phyloP scores from a whole-genome alignment of 169 alveolate genomes.

The Cryptosporidium xiaoi region DNA sequence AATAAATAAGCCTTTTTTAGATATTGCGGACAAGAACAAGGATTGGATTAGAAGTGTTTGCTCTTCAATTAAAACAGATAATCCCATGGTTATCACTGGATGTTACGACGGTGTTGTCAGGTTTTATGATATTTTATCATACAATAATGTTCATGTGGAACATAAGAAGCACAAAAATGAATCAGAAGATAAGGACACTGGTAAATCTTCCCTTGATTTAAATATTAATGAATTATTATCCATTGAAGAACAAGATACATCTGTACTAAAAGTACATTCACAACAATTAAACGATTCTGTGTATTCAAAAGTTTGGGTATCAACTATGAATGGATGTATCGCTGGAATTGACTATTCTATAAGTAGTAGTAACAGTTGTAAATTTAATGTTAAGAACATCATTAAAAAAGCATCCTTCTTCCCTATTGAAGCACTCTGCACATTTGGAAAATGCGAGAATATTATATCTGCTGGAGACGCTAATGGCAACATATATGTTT shows the following conservation, averaged over 20 bases:
- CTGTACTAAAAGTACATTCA: slow-evolving; percentile 25
- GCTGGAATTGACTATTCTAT: slow-evolving; percentile 28
- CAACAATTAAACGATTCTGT: slow-evolving; percentile 56
- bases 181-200: slow-evolving; percentile 2
- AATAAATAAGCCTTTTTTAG: slow-evolving; percentile 17
- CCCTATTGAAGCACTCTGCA: slow-evolving; percentile 62
- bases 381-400: not conserved
- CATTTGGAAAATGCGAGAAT: slow-evolving; percentile 40
- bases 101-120: slow-evolving; percentile 48
- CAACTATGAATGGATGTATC: slow-evolving; percentile 60
- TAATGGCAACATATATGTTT: slow-evolving; percentile 34
- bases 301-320: slow-evolving; percentile 64
- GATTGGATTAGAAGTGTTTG: slow-evolving; percentile 63
- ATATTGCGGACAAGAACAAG: slow-evolving; percentile 14
- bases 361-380: not conserved
- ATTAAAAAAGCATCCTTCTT: slow-evolving; percentile 21
- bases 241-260: slow-evolving; percentile 17
- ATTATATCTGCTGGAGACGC: slow-evolving; percentile 48
- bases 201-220: slow-evolving; percentile 13
- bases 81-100: slow-evolving; percentile 39
- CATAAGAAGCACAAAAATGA: not conserved
- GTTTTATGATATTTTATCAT: slow-evolving; percentile 24
- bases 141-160: no score
- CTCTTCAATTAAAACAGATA: slow-evolving; percentile 24
- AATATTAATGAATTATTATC: slow-evolving; percentile 6